Conservation (phyloP, 2,329 filamentous ascomycete species). For the Fusarium fujikuroi region DNA sequence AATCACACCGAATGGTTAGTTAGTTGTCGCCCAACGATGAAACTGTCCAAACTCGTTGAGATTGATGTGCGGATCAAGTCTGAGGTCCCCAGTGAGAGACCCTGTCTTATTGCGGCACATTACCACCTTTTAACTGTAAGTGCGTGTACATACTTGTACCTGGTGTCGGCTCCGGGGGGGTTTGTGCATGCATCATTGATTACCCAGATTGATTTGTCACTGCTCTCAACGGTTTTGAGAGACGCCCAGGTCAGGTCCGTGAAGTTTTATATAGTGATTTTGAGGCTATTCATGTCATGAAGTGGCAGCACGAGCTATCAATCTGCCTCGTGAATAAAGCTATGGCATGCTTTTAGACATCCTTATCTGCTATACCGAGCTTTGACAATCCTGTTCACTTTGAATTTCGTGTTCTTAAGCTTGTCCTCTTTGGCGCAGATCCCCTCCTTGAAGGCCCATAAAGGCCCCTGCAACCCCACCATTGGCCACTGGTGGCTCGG, state of each 20-base stretch:
- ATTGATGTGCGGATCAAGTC: slow-evolving; percentile 24
- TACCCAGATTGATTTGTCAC: slow-evolving; percentile 36
- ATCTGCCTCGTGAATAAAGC: background rate
- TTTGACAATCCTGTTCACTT: slow-evolving; percentile 7
- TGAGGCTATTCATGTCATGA: background rate
- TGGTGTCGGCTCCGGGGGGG: slow-evolving; percentile 41
- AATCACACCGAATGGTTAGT: slow-evolving; percentile 19
- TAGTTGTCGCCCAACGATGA: slow-evolving; percentile 12
- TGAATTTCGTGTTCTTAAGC: slow-evolving; percentile 20
- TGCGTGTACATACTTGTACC: slow-evolving; percentile 13
- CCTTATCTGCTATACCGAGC: background rate
- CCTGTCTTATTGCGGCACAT: slow-evolving; percentile 29
- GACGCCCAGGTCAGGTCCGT: slow-evolving; percentile 2
- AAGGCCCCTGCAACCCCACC: slow-evolving; percentile 1
- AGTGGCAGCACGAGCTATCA: background rate
- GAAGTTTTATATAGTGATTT: background rate
- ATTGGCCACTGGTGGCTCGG: slow-evolving; percentile 40
- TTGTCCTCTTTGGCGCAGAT: slow-evolving; percentile 23
- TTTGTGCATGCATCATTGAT: slow-evolving; percentile 33
- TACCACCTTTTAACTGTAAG: background rate
- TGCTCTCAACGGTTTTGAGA: background rate
- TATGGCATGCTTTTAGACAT: background rate
- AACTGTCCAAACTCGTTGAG: slow-evolving; percentile 9
- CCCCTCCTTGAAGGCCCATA: slow-evolving; percentile 14
- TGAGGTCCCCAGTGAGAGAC: slow-evolving; percentile 5